Evolutionary conservation across 225 moss, liverwort and hornwort genomes (phyloP).

Genomic region (Lunularia cruciata): DNA sequence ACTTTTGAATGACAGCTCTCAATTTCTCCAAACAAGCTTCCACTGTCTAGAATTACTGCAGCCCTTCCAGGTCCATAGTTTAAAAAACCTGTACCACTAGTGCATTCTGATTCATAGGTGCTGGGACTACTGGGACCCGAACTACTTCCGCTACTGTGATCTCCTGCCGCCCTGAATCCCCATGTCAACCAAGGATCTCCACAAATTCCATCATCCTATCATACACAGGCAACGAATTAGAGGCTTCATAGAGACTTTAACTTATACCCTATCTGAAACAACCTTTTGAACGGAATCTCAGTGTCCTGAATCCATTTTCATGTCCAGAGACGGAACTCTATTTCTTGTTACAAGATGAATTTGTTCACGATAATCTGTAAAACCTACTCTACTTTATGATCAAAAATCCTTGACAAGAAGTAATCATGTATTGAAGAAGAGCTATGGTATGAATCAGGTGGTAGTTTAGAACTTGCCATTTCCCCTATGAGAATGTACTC

Average conservation of each 20-base stretch:
- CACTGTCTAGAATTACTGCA: constrained; percentile 1
- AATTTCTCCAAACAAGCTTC: background rate
- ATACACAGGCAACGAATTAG: background rate
- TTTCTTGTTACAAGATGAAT: no score
- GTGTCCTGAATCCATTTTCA: no score
- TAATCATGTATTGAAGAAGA: background rate
- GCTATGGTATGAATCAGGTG: background rate
- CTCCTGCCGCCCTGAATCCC: constrained; percentile 50
- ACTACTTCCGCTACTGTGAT: constrained; percentile 44
- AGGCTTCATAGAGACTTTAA: no score
- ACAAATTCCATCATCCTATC: constrained; percentile 77
- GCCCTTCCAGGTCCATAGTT: constrained; percentile 29
- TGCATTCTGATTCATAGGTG: constrained; percentile 5
- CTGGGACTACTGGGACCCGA: constrained; percentile 8
- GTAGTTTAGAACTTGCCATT: constrained; percentile 41
- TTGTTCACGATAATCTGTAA: background rate
- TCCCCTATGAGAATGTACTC: constrained; percentile 95
- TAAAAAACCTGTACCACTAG: background rate
- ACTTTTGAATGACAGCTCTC: background rate
- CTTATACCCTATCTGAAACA: no score
- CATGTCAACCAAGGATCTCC: constrained; percentile 83
- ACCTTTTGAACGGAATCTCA: no score
- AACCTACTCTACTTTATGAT: background rate
- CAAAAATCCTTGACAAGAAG: background rate
- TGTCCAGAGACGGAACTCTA: no score